phyloP scores from a whole-genome alignment of 2,329 filamentous ascomycete genomes.

The Penicillium sp. region DNA sequence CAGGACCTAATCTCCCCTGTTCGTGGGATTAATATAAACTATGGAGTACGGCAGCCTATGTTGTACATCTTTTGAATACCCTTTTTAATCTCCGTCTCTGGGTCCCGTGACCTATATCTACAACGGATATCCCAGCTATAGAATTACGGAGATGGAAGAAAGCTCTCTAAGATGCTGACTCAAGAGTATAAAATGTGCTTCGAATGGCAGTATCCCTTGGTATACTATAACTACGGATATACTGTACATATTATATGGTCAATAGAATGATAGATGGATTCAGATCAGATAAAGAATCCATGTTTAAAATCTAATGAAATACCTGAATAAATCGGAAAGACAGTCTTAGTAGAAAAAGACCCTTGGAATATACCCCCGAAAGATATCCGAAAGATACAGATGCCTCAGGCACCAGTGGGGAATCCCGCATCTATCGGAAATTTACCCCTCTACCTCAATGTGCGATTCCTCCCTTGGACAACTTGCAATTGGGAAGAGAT shows the following conservation, averaged over 20 bases:
- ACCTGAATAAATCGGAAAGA: too few species aligned
- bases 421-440: constrained; percentile 26
- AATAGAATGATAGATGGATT: background rate
- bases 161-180: background rate
- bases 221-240: background rate
- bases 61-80: background rate
- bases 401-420: constrained; percentile 32
- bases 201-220: background rate
- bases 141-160: background rate
- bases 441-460: constrained; percentile 34
- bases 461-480: constrained; percentile 13
- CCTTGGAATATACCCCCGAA: background rate
- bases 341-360: background rate
- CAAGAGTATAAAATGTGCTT: background rate
- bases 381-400: background rate
- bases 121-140: too few species aligned
- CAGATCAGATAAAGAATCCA: background rate
- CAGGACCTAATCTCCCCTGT: constrained; percentile 8
- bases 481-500: constrained; percentile 13
- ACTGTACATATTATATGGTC: background rate
- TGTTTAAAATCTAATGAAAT: background rate
- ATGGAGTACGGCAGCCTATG: background rate
- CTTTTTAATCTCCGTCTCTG: background rate
- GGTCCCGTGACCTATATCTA: background rate
- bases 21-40: background rate